A percentile compares a stretch with the other conserved stretches of the same genome.
phyloP scores from a whole-genome alignment of 129 eudicot species.

The Pulicaria dysenterica region DNA sequence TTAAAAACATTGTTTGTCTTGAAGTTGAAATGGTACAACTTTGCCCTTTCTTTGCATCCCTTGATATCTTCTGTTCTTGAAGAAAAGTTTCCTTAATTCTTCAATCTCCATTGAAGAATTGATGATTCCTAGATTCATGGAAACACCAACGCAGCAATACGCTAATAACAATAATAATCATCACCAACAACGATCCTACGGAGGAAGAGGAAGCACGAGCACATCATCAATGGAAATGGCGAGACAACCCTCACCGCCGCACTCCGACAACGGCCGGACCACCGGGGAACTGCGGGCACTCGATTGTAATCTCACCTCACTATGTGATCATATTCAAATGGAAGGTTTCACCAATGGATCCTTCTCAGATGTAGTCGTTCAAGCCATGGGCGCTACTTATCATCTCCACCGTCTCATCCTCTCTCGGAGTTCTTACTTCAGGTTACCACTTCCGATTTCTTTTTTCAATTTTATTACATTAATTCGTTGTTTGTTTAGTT shows the following conservation, averaged over 20 bases:
- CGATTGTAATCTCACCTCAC: slow-evolving; percentile 73
- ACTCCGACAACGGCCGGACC: slow-evolving; percentile 47
- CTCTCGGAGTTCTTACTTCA: slow-evolving; percentile 92
- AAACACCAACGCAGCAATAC: slow-evolving; percentile 32
- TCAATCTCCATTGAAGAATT: slow-evolving; percentile 22
- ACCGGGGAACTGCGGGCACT: slow-evolving; percentile 54
- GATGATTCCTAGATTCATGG: slow-evolving; percentile 22
- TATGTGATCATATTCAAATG: slow-evolving; percentile 83
- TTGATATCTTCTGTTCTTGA: background rate
- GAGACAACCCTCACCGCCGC: slow-evolving; percentile 40
- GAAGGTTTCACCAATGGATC: slow-evolving; percentile 83
- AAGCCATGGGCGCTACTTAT: slow-evolving; percentile 84
- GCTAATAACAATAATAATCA: slow-evolving; percentile 24
- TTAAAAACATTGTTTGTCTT: too few relatives aligned
- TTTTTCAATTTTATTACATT: background rate
- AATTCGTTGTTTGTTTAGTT: background rate
- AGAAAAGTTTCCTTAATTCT: background rate
- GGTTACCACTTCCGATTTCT: slow-evolving; percentile 36
- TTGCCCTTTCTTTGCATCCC: slow-evolving; percentile 21
- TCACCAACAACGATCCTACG: slow-evolving; percentile 34
- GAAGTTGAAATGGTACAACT: background rate
- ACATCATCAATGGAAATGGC: slow-evolving; percentile 48
- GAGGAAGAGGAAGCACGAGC: slow-evolving; percentile 40
- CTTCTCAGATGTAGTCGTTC: slow-evolving; percentile 82
- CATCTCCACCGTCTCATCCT: slow-evolving; percentile 91